Evolutionary conservation across 1,284 basidiomycete species (phyloP).

Genomic region (Fistulinella cinereoalba): DNA sequence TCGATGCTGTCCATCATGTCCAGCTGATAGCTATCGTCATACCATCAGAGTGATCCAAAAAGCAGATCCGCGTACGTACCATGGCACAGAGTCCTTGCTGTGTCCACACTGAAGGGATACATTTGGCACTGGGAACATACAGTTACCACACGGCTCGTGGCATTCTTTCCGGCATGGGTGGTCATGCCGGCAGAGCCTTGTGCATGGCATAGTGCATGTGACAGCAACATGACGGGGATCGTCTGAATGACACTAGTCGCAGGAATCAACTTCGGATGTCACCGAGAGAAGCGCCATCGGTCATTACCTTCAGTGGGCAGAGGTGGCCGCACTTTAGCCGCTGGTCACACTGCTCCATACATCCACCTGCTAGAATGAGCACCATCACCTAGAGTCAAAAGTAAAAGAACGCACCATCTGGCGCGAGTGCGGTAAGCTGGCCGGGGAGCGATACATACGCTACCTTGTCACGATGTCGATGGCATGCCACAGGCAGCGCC

Average conservation of each 20-base stretch:
- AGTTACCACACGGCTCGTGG: constrained; percentile 52
- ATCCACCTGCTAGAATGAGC: no score
- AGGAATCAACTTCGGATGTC: background rate
- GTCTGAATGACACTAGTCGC: constrained; percentile 62
- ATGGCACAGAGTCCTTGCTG: constrained; percentile 43
- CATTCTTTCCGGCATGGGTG: constrained; percentile 65
- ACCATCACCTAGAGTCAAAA: background rate
- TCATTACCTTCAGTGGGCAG: constrained; percentile 65
- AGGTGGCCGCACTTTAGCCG: constrained; percentile 62
- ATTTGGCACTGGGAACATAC: constrained; percentile 45
- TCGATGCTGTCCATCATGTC: constrained; percentile 44
- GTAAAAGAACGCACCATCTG: constrained; percentile 55
- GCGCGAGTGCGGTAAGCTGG: constrained; percentile 49
- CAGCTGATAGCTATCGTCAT: constrained; percentile 42
- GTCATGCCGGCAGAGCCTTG: constrained; percentile 48
- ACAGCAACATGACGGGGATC: constrained; percentile 53
- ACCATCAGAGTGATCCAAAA: background rate
- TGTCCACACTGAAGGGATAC: constrained; percentile 68
- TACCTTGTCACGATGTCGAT: constrained; percentile 49
- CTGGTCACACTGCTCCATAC: constrained; percentile 54
- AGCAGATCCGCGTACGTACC: constrained; percentile 40
- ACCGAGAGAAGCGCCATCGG: no score
- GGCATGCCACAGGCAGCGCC: constrained; percentile 54
- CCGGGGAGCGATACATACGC: constrained; percentile 50
- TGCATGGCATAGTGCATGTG: constrained; percentile 51